phyloP scores from a whole-genome alignment of 2,329 filamentous ascomycete genomes.

The Ceratocystis diversiconidia region DNA sequence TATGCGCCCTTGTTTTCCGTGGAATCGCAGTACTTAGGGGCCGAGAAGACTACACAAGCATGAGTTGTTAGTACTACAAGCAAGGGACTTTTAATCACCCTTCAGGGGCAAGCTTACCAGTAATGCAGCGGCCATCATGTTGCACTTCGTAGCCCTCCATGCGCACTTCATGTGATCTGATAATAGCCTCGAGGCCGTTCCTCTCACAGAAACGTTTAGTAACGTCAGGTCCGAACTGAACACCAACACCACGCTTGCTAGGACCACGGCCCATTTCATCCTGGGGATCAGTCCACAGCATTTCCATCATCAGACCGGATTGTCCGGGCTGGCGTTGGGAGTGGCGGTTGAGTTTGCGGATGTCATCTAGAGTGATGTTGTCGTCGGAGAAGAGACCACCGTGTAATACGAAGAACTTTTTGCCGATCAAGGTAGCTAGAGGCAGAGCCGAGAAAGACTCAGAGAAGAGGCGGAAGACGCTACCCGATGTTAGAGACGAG shows the following conservation, averaged over 20 bases:
- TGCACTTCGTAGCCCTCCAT: conserved; percentile 99
- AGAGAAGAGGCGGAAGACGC: conserved; percentile 91
- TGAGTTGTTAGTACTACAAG: background rate
- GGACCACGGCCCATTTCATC: conserved; percentile 71
- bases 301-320: conserved; percentile 97
- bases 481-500: conserved; percentile 20
- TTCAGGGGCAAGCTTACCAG: conserved; percentile 40
- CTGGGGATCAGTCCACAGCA: conserved; percentile 98
- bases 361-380: conserved; percentile 80
- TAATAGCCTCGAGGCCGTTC: conserved; percentile 87
- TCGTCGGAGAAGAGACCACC: conserved; percentile 95
- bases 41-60: conserved; percentile 63
- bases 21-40: conserved; percentile 92
- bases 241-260: conserved; percentile 88
- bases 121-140: conserved; percentile 90
- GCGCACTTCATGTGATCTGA: conserved; percentile 91
- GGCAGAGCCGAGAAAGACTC: conserved; percentile 94
- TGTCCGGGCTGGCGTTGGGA: conserved; percentile 87
- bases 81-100: background rate
- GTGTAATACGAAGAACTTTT: conserved; percentile 83
- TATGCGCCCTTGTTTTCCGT: conserved; percentile 97
- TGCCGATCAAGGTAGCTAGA: conserved; percentile 78
- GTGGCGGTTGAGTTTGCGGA: conserved; percentile 82
- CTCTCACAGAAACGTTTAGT: conserved; percentile 94
- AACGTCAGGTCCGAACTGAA: conserved; percentile 93